phyloP scores from a whole-genome alignment of 768 basidiomycete species.

The Boletus sp. region DNA sequence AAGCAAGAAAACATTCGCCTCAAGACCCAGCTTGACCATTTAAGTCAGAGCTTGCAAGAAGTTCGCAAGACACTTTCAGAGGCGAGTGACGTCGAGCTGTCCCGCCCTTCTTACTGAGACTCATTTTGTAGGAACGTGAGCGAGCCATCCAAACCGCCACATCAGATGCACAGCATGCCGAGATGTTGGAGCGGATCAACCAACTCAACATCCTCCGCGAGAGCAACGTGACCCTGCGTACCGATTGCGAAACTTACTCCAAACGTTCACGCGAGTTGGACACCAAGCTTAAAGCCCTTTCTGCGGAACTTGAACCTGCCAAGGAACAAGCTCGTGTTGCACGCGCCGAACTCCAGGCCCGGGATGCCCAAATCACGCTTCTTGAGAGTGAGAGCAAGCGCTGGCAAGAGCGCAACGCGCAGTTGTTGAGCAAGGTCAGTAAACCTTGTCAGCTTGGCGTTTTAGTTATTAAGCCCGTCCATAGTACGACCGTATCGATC shows the following conservation, averaged over 20 bases:
- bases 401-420: slow-evolving; percentile 83
- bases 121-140: slow-evolving; percentile 64
- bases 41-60: slow-evolving; percentile 67
- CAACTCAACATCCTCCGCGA: slow-evolving; percentile 83
- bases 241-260: slow-evolving; percentile 67
- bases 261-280: slow-evolving; percentile 71
- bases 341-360: slow-evolving; percentile 72
- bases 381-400: slow-evolving; percentile 73
- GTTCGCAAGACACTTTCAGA: slow-evolving; percentile 67
- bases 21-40: slow-evolving; percentile 72
- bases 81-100: slow-evolving; percentile 35
- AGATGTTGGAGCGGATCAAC: slow-evolving; percentile 82
- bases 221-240: slow-evolving; percentile 81
- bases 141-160: slow-evolving; percentile 66
- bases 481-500: slow-evolving; percentile 86
- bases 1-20: slow-evolving; percentile 71
- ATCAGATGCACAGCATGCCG: slow-evolving; percentile 76
- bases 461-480: not conserved
- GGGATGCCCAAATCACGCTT: slow-evolving; percentile 60
- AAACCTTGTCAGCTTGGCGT: not conserved
- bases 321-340: slow-evolving; percentile 65
- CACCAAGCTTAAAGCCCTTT: slow-evolving; percentile 52
- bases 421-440: slow-evolving; percentile 73
- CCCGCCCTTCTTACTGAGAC: not conserved
- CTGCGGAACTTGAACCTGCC: slow-evolving; percentile 66